Conservation (phyloP, 2,329 filamentous ascomycete species). For the Camptophora hylomeconis region DNA sequence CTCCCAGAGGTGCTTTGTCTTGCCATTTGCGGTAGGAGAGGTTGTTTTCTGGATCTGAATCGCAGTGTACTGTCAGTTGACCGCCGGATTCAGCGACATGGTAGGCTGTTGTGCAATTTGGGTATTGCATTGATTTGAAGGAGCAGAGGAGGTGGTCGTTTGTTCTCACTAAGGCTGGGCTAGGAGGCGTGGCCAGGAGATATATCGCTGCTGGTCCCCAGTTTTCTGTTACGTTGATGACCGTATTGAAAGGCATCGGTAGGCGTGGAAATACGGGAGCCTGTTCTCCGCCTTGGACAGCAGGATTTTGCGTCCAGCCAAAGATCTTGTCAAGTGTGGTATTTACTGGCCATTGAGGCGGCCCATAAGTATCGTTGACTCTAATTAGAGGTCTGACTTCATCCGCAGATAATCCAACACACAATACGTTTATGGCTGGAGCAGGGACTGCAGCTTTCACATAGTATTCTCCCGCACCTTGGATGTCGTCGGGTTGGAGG, state of each 20-base stretch:
- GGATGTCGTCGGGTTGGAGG: conserved; percentile 52
- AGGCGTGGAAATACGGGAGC: conserved; percentile 42
- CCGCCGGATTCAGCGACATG: conserved; percentile 43
- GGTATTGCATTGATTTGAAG: conserved; percentile 49
- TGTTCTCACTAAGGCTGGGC: conserved; percentile 14
- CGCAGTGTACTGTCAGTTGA: conserved; percentile 48
- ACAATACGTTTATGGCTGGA: conserved; percentile 59
- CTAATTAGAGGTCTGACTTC: conserved; percentile 57
- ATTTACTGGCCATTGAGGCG: conserved; percentile 37
- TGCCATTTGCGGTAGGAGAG: conserved; percentile 42
- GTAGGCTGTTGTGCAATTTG: conserved; percentile 52
- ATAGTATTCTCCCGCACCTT: conserved; percentile 55
- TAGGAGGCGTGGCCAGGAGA: conserved; percentile 42
- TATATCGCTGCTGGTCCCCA: conserved; percentile 47
- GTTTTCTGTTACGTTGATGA: conserved; percentile 40
- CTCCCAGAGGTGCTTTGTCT: conserved; percentile 20
- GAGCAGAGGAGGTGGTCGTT: conserved; percentile 55
- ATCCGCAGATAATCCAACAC: conserved; percentile 47
- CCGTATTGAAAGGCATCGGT: conserved; percentile 53
- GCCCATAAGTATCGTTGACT: conserved; percentile 20
- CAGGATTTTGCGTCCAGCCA: conserved; percentile 44
- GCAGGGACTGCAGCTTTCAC: conserved; percentile 57
- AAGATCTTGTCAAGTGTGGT: conserved; percentile 60
- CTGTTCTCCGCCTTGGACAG: conserved; percentile 22
- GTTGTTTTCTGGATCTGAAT: conserved; percentile 41